Evolutionary conservation across 2,329 filamentous ascomycete genomes (phyloP), one percentile per base, ranked within the genome.

Genomic region (Dactylellina parvicollis): DNA sequence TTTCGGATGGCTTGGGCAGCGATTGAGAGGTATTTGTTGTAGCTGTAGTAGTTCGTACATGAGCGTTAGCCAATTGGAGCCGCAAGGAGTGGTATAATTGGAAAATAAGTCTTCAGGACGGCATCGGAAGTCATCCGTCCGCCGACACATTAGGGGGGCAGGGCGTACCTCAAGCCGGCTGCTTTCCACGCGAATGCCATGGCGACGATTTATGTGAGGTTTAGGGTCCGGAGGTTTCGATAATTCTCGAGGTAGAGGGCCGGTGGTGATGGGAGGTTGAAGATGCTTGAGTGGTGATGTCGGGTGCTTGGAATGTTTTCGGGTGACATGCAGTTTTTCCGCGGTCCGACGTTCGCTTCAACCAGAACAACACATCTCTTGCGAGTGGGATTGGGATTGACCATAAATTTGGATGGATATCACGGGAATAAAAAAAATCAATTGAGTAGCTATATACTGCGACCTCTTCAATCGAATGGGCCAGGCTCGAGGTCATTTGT

Each of bases 21-120:
- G 84, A 99, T 88, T 81, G 93, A 89, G 82, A 99, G 89, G 89
- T 97, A 98, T 86, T 93, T 95, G 90, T 99, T 99, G 92, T 99
- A 99, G 85, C 95, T 99, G 82, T 73, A 76, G 38, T 49, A 34
- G 20, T 40, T 49, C 18, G 20, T 34, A 26, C 12, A 30, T 7
- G n/a, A n/a, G 32, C 36, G 47, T 73, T 61, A 73, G 69, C 42
- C 57, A 73, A 73, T 64, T 57, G 61, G 32, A 3, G 1, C 28
- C 9, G 12, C 26, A 12, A 20, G 10, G 20, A 26, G 18, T 8
- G 2, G 14, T 36, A 18, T n/a, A n/a, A 22, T 18, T 28, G 22
- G 32, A 26, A 12, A 40, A 49, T 18, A 32, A 30, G 16, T 14
- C 28, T 20, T 2, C 55, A n/a, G 22, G 28, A 20, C 38, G 24